Conservation (phyloP, 148 eudicot genomes). For the Vaccinium macrocarpon region DNA sequence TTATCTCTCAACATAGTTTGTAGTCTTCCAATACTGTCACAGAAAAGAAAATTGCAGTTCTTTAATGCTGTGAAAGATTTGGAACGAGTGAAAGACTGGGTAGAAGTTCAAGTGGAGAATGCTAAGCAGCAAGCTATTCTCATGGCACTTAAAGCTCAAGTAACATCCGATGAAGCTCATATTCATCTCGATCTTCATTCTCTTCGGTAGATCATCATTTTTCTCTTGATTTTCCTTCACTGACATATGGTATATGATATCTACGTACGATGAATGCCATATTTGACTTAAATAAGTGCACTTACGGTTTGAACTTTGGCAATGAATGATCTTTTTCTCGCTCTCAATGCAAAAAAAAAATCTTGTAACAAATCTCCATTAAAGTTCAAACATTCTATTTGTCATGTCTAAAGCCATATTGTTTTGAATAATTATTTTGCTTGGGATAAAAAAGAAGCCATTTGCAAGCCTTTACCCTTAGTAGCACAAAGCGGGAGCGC, state of each 20-base stretch:
- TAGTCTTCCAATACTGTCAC: not conserved
- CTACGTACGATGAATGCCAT: not conserved
- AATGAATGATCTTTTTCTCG: not conserved
- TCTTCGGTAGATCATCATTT: conserved; percentile 52
- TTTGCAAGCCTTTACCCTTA: not conserved
- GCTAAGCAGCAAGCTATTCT: conserved; percentile 96
- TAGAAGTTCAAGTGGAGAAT: conserved; percentile 99
- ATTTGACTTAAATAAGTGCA: not conserved
- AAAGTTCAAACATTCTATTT: not conserved
- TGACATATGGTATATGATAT: conserved; percentile 59
- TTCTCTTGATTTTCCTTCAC: conserved; percentile 92
- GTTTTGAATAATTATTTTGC: not conserved
- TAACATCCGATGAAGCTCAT: conserved; percentile 97
- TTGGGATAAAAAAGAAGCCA: conserved; percentile 1
- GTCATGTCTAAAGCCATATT: not conserved
- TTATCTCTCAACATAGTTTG: not conserved
- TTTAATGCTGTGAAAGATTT: conserved; percentile 49
- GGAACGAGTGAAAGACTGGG: conserved; percentile 99
- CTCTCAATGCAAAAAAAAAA: not conserved
- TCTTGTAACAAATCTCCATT: not conserved
- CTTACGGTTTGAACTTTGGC: conserved; percentile 35
- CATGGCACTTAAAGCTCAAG: conserved; percentile 83
- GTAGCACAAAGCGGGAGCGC: too few relatives aligned
- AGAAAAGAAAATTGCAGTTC: not conserved
- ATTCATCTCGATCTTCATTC: conserved; percentile 96